These are phyloP conservation scores for Penicillium sp. DNA, from an alignment of 2,329 filamentous ascomycete species.

Conservation along the genomic window DNA sequence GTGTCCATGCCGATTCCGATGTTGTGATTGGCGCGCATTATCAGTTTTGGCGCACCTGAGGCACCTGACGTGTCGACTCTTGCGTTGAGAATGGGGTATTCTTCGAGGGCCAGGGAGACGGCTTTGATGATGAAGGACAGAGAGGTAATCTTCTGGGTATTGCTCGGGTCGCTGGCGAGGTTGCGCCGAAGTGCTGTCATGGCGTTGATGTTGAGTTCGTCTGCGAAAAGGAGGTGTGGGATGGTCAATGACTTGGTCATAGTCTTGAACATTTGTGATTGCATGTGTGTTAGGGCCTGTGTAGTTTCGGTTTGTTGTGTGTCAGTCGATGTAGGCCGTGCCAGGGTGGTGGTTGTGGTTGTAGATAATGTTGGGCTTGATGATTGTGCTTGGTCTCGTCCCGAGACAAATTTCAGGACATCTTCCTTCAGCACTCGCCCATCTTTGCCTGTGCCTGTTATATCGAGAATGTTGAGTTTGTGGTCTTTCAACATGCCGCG, in stretches of 20 bases:
- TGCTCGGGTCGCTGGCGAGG: conserved; percentile 60
- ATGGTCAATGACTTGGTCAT: conserved; percentile 92
- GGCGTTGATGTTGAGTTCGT: conserved; percentile 77
- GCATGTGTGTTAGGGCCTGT: conserved; percentile 69
- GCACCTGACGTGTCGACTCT: conserved; percentile 64
- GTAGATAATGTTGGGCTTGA: conserved; percentile 13
- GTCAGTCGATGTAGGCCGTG: conserved; percentile 35
- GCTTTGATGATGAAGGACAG: conserved; percentile 96
- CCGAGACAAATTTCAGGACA: conserved; percentile 66
- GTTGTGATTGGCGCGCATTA: conserved; percentile 82
- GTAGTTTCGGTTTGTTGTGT: conserved; percentile 62
- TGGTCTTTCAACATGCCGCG: conserved; percentile 80
- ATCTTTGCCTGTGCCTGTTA: conserved; percentile 83
- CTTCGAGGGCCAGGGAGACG: conserved; percentile 75
- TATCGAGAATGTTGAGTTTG: conserved; percentile 70
- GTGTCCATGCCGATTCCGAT: conserved; percentile 96
- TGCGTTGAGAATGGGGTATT: conserved; percentile 83
- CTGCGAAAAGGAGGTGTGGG: conserved; percentile 92
- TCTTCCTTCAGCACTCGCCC: conserved; percentile 92
- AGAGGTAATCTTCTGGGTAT: conserved; percentile 70
- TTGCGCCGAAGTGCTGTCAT: conserved; percentile 69
- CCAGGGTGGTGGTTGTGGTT: conserved; percentile 15
- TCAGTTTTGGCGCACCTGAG: conserved; percentile 63
- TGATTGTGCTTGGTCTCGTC: conserved; percentile 38
- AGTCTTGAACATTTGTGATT: conserved; percentile 92